These are phyloP conservation scores for Rhodotorula sp. DNA, from an alignment of 1,284 basidiomycete species.

Conservation along the genomic window DNA sequence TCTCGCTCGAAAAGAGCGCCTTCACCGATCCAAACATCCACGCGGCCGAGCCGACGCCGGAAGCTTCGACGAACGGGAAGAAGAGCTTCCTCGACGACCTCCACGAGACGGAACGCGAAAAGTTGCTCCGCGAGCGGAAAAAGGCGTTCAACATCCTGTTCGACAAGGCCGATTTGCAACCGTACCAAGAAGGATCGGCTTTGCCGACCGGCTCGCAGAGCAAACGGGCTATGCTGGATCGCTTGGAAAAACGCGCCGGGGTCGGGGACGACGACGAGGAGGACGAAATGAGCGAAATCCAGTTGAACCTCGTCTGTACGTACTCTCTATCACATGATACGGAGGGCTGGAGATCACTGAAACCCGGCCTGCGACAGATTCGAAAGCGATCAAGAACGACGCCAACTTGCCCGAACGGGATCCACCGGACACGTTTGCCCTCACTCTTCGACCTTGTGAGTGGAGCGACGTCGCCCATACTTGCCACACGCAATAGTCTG, in stretches of 20 bases:
- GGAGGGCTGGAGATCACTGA: background rate
- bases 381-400: constrained; percentile 80
- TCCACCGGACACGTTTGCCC: constrained; percentile 72
- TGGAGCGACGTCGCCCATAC: background rate
- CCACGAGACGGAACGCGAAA: constrained; percentile 70
- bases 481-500: too few relatives aligned
- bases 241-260: constrained; percentile 16
- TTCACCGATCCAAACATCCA: constrained; percentile 54
- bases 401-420: constrained; percentile 74
- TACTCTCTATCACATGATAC: background rate
- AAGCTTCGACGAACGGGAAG: constrained; percentile 31
- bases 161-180: constrained; percentile 39
- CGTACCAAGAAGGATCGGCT: constrained; percentile 18
- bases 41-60: background rate
- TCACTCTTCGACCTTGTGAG: constrained; percentile 65
- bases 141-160: constrained; percentile 43
- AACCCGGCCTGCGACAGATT: constrained; percentile 38
- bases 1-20: constrained; percentile 64
- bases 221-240: constrained; percentile 14
- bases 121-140: constrained; percentile 71
- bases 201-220: constrained; percentile 18
- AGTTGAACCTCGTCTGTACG: constrained; percentile 39
- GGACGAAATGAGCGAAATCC: constrained; percentile 38
- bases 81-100: constrained; percentile 63
- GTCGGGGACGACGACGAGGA: constrained; percentile 26